These are phyloP conservation scores for Balansia obtecta DNA, from an alignment of 2,329 filamentous ascomycete genomes.

Conservation along the genomic window DNA sequence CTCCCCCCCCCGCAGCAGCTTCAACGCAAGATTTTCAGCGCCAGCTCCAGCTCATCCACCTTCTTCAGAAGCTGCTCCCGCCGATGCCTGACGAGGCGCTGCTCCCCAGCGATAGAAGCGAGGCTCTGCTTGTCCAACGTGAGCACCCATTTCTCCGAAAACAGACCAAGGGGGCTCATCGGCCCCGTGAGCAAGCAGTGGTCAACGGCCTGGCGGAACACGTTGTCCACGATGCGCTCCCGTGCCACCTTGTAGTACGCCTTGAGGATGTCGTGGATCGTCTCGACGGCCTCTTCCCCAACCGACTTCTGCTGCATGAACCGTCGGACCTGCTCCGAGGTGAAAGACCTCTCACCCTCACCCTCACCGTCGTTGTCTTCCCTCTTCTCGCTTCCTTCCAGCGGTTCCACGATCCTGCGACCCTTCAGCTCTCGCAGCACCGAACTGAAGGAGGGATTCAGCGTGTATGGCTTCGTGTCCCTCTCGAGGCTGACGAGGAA, in stretches of 20 bases:
- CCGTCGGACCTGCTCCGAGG: not conserved
- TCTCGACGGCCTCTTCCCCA: slow-evolving; percentile 26
- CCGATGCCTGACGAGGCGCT: not conserved
- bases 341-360: not conserved
- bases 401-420: not conserved
- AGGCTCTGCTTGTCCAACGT: not conserved
- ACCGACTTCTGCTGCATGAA: slow-evolving; percentile 14
- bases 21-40: slow-evolving; percentile 4
- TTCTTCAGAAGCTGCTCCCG: slow-evolving; percentile 5
- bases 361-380: not conserved
- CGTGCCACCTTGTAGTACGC: slow-evolving; percentile 50
- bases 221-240: slow-evolving; percentile 49
- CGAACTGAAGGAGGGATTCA: slow-evolving; percentile 40
- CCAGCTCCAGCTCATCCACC: slow-evolving; percentile 1
- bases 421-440: slow-evolving; percentile 17
- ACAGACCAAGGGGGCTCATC: slow-evolving; percentile 1
- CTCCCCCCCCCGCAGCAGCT: not conserved
- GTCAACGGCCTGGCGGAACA: slow-evolving; percentile 40
- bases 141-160: slow-evolving; percentile 4
- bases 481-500: slow-evolving; percentile 43
- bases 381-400: not conserved
- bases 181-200: slow-evolving; percentile 4
- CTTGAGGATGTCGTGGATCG: slow-evolving; percentile 47
- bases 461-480: slow-evolving; percentile 30
- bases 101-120: not conserved